These are phyloP conservation scores for Rhynchosporium graminicola DNA, from an alignment of 2,329 filamentous ascomycete species.

Conservation along the genomic window DNA sequence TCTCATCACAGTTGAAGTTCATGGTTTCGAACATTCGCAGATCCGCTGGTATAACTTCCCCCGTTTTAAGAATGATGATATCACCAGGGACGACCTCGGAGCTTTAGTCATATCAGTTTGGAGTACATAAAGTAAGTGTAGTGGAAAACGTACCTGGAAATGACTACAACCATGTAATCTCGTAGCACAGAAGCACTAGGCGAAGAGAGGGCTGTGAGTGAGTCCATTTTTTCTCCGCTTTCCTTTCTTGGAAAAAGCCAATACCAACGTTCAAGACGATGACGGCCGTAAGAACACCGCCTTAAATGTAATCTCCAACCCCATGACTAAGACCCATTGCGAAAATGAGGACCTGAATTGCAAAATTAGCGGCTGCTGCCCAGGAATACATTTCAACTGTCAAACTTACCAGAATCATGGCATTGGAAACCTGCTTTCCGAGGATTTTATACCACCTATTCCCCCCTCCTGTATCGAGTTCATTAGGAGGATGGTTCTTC, in stretches of 20 bases:
- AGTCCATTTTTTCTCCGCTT: constrained; percentile 61
- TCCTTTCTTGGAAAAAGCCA: constrained; percentile 61
- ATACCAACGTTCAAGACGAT: constrained; percentile 59
- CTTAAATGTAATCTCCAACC: constrained; percentile 58
- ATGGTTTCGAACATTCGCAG: constrained; percentile 58
- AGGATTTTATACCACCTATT: constrained; percentile 73
- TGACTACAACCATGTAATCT: constrained; percentile 50
- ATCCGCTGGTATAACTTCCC: constrained; percentile 95
- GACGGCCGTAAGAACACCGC: constrained; percentile 58
- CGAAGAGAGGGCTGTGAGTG: constrained; percentile 55
- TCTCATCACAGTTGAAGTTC: constrained; percentile 75
- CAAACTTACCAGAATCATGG: constrained; percentile 67
- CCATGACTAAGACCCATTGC: constrained; percentile 47
- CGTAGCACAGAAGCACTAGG: constrained; percentile 58
- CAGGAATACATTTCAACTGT: not conserved
- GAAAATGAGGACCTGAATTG: constrained; percentile 41
- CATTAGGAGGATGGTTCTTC: constrained; percentile 64
- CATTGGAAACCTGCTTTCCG: constrained; percentile 72
- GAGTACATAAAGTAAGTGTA: not conserved
- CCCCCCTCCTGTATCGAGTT: constrained; percentile 67
- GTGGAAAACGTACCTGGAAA: constrained; percentile 32
- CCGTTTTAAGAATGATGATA: constrained; percentile 86
- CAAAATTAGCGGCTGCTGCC: constrained; percentile 43
- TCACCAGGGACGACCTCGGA: constrained; percentile 70
- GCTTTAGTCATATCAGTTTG: constrained; percentile 27